These are phyloP conservation scores for Ploettnerulaceae sp. DNA, from an alignment of 2,329 filamentous ascomycete species.

Conservation along the genomic window DNA sequence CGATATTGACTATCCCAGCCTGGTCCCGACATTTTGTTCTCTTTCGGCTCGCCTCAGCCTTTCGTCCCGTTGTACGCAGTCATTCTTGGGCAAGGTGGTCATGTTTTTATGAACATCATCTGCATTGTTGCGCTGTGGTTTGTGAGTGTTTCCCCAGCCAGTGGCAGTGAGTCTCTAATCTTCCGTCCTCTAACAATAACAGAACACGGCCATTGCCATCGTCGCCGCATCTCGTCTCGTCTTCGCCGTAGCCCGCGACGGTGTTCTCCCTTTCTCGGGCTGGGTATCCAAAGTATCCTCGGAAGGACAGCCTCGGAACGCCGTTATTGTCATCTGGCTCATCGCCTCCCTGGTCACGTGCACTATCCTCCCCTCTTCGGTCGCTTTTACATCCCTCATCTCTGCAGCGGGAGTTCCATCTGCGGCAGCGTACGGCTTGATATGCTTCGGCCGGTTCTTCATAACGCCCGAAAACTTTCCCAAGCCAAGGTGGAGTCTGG, in stretches of 20 bases:
- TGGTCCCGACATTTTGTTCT: constrained; percentile 47
- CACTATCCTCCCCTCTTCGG: constrained; percentile 51
- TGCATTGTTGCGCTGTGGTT: constrained; percentile 48
- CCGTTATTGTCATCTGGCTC: constrained; percentile 52
- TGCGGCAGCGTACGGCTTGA: constrained; percentile 47
- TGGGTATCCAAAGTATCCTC: constrained; percentile 51
- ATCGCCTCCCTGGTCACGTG: constrained; percentile 52
- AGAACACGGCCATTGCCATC: constrained; percentile 56
- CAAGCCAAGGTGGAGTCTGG: constrained; percentile 44
- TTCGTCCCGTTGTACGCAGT: constrained; percentile 55
- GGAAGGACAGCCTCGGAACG: constrained; percentile 54
- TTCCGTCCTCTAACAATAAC: background rate
- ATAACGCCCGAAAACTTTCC: constrained; percentile 45
- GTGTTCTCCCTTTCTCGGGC: constrained; percentile 52
- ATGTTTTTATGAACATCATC: constrained; percentile 58
- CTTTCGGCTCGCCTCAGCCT: constrained; percentile 50
- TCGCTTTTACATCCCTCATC: constrained; percentile 50
- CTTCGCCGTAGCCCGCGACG: constrained; percentile 56
- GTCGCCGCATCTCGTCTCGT: constrained; percentile 56
- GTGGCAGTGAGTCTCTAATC: background rate
- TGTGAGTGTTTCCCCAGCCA: constrained; percentile 39
- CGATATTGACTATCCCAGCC: constrained; percentile 36
- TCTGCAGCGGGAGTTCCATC: constrained; percentile 49
- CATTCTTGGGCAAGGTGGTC: constrained; percentile 50
- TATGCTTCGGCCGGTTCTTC: constrained; percentile 44